These are phyloP conservation scores for Salicornia ramosissima DNA, from an alignment of 148 eudicot genomes.

Conservation along the genomic window DNA sequence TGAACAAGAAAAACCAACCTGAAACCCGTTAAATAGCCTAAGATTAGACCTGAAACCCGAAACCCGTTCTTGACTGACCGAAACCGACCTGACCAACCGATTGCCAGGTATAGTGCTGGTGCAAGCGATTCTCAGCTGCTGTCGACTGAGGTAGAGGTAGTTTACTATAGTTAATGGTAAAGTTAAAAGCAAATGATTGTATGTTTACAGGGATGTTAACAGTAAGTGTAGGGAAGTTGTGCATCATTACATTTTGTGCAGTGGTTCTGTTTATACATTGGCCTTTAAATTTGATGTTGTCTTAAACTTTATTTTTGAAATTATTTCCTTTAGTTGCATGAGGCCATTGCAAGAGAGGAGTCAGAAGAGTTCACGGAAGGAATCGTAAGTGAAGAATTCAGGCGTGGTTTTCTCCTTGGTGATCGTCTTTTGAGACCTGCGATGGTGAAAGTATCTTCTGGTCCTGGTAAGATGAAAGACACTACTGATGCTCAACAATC, in stretches of 20 bases:
- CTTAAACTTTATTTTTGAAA: constrained; percentile 3
- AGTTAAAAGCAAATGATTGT: no score
- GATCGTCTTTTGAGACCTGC: constrained; percentile 81
- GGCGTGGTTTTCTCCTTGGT: constrained; percentile 77
- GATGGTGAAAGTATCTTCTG: constrained; percentile 86
- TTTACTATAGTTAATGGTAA: no score
- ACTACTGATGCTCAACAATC: constrained; percentile 20
- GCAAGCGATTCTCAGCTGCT: not conserved
- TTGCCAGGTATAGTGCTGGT: not conserved
- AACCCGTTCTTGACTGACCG: no score
- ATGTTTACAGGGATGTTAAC: no score
- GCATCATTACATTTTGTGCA: not conserved
- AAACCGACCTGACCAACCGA: no score
- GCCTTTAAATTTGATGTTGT: not conserved
- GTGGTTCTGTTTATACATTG: not conserved
- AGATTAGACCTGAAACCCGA: no score
- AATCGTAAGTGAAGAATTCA: constrained; percentile 63
- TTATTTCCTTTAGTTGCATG: constrained; percentile 56
- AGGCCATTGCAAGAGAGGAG: constrained; percentile 84
- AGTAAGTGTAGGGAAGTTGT: not conserved
- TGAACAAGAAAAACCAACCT: no score
- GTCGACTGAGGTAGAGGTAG: no score
- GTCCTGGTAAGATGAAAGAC: constrained; percentile 48
- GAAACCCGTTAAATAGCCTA: no score
- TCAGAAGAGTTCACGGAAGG: constrained; percentile 81